Conservation (phyloP, 2,329 filamentous ascomycete genomes). For the Calonectria fujianensis region DNA sequence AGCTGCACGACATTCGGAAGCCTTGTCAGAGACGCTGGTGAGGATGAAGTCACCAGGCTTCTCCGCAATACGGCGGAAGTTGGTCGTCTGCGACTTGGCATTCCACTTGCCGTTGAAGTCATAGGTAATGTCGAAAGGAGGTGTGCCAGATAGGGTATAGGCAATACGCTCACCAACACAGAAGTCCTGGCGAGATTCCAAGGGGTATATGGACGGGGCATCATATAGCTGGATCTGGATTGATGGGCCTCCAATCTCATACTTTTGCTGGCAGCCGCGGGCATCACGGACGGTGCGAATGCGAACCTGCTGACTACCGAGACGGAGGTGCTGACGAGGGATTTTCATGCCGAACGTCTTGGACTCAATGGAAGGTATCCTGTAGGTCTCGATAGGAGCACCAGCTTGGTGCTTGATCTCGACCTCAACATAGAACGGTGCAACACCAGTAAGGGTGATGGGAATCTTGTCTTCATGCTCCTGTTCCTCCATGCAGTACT, state of each 20-base stretch:
- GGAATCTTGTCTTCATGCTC: slow-evolving; percentile 91
- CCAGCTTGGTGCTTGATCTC: slow-evolving; percentile 94
- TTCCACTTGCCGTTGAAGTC: slow-evolving; percentile 89
- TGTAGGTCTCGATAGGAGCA: slow-evolving; percentile 85
- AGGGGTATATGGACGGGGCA: slow-evolving; percentile 90
- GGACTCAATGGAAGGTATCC: slow-evolving; percentile 85
- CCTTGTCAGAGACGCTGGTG: slow-evolving; percentile 89
- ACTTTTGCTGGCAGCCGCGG: slow-evolving; percentile 88
- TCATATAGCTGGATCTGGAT: slow-evolving; percentile 96
- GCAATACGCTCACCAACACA: slow-evolving; percentile 96
- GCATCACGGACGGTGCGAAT: slow-evolving; percentile 93
- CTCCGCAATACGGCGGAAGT: slow-evolving; percentile 94
- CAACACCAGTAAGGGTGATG: slow-evolving; percentile 86
- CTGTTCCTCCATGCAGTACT: slow-evolving; percentile 92
- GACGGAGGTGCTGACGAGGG: slow-evolving; percentile 87
- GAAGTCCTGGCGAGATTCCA: slow-evolving; percentile 90
- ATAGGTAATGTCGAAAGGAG: slow-evolving; percentile 95
- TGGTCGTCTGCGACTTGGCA: slow-evolving; percentile 86
- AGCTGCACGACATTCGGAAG: slow-evolving; percentile 88
- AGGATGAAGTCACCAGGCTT: slow-evolving; percentile 92
- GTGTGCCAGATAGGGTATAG: slow-evolving; percentile 91
- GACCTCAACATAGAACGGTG: slow-evolving; percentile 93
- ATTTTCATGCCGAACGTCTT: slow-evolving; percentile 87
- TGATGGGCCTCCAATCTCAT: slow-evolving; percentile 81
- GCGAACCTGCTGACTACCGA: slow-evolving; percentile 91